Percentiles rank a stretch among this genome's conserved stretches.
Conservation (phyloP, 2,329 filamentous ascomycete species). For the Ceratocystis albifundus region DNA sequence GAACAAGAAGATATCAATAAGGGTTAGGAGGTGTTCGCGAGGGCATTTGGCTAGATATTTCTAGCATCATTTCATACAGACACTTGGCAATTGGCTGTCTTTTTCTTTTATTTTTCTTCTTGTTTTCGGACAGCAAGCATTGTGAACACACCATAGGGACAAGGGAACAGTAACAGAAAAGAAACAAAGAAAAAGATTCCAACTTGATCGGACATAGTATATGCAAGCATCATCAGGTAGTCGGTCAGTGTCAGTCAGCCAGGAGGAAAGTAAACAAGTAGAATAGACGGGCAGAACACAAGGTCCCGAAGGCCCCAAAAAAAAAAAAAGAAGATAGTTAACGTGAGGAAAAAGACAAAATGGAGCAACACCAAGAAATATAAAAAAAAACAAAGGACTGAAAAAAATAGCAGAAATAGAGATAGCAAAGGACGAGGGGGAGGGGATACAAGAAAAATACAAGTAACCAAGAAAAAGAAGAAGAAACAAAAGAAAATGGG, state of each 20-base stretch:
- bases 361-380: background rate
- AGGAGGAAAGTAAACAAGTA: too few relatives aligned
- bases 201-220: too few relatives aligned
- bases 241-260: too few relatives aligned
- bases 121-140: background rate
- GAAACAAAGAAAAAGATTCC: too few relatives aligned
- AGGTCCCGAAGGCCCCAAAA: background rate
- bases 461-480: slow-evolving; percentile 13
- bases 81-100: background rate
- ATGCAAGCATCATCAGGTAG: too few relatives aligned
- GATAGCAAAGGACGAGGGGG: background rate
- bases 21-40: background rate
- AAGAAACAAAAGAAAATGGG: background rate
- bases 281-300: slow-evolving; percentile 1
- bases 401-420: slow-evolving; percentile 1
- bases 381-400: slow-evolving; percentile 6
- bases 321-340: background rate
- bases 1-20: too few relatives aligned
- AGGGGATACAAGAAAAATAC: slow-evolving; percentile 9
- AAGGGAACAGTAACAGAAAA: background rate
- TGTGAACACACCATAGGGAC: background rate
- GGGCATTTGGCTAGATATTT: background rate
- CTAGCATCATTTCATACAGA: background rate
- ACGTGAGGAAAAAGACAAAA: slow-evolving; percentile 7
- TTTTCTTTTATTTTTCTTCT: background rate